Percentiles rank a stretch among this genome's conserved stretches.
phyloP scores from a whole-genome alignment of 169 alveolate genomes.

The Pseudocohnilembus persalinus region DNA sequence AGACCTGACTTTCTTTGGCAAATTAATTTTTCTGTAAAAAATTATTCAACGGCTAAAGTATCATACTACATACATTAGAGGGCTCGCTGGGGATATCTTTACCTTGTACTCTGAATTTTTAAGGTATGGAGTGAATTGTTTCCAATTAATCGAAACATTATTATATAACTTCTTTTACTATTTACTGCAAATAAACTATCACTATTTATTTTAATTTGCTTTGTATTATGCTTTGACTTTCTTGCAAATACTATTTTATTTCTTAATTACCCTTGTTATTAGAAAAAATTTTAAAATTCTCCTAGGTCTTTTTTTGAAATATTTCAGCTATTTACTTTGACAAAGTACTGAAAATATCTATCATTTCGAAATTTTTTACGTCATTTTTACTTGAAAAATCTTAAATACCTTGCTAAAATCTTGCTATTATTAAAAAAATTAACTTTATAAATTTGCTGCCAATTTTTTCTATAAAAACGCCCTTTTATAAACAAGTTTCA shows the following conservation, averaged over 20 bases:
- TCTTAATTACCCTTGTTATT: no score
- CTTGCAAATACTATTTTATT: neutral
- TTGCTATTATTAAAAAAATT: no score
- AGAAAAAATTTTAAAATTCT: neutral
- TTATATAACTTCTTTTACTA: no score
- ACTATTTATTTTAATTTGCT: no score
- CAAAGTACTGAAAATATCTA: neutral
- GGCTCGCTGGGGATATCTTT: neutral
- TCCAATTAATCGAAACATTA: neutral
- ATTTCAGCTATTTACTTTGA: neutral
- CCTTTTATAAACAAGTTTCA: neutral
- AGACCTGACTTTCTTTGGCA: neutral
- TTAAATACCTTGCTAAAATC: no score
- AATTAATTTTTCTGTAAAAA: neutral
- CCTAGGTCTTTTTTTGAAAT: neutral
- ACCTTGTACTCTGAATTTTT: neutral
- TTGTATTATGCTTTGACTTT: neutral
- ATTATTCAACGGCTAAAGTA: neutral
- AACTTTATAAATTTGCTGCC: neutral
- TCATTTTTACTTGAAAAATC: neutral
- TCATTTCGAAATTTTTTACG: neutral
- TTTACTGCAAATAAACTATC: neutral
- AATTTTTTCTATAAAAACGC: neutral
- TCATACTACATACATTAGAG: neutral
- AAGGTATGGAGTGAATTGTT: neutral